phyloP scores from a whole-genome alignment of 495 filamentous ascomycete species.

The Aspergillus wentii region DNA sequence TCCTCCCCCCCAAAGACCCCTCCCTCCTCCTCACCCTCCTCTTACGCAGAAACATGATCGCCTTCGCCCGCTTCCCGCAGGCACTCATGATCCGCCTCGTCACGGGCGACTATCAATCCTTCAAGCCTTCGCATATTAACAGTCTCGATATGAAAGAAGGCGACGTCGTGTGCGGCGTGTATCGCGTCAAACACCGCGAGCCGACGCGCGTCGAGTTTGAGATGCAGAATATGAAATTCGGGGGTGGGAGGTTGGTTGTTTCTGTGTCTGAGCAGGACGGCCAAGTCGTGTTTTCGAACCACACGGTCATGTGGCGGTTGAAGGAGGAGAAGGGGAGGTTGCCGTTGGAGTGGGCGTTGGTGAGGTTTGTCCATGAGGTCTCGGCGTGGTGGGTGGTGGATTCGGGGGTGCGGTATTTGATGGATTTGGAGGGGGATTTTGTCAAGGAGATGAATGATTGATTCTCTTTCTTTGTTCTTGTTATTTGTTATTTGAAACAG shows the following conservation, averaged over 20 bases:
- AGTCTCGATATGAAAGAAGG: conserved; percentile 25
- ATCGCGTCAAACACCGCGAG: conserved; percentile 20
- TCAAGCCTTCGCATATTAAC: conserved; percentile 19
- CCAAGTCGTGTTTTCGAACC: conserved; percentile 22
- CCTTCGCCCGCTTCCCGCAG: conserved; percentile 27
- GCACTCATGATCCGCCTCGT: conserved; percentile 18
- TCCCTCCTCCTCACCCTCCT: conserved; percentile 21
- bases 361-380: conserved; percentile 30
- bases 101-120: conserved; percentile 6
- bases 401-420: conserved; percentile 31
- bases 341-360: conserved; percentile 24
- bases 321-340: conserved; percentile 15
- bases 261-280: conserved; percentile 11
- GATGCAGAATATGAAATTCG: too few relatives aligned
- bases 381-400: conserved; percentile 38
- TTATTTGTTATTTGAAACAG: conserved; percentile 1
- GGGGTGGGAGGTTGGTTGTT: conserved; percentile 26
- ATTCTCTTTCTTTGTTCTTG: not conserved
- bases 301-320: conserved; percentile 32
- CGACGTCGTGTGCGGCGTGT: conserved; percentile 30
- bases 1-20: conserved; percentile 12
- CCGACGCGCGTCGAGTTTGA: conserved; percentile 28
- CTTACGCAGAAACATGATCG: conserved; percentile 31
- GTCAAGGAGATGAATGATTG: not conserved
- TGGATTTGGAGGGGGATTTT: conserved; percentile 11